Evolutionary conservation across 2,329 filamentous ascomycete genomes (phyloP), one percentile per base, ranked within the genome.

Genomic region (Fusarium napiforme): DNA sequence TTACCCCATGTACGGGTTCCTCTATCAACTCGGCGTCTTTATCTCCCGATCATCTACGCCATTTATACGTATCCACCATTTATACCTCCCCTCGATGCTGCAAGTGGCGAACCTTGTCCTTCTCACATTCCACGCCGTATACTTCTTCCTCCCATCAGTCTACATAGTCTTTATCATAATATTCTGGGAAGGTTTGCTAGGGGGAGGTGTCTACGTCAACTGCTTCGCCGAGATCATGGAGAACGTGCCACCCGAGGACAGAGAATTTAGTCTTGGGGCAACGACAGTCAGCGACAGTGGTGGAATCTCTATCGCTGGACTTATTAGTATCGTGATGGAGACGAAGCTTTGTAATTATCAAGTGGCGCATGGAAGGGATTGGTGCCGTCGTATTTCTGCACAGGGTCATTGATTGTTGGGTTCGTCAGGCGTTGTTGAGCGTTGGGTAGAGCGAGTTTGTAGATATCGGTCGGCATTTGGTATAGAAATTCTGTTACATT

Each of bases 1-100:
- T 81, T 99, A 99, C 78, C 95, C 96, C 2, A 94, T 96, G 71
- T 99, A 99, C 82, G 93, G 93, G 72, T 95, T 97, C 64, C 92
- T 98, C 69, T 98, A 99, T 82, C 96, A 99, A 84, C 86, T 95
- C 6, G 96, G 96, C 62, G 96, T 98, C 72, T 98, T 98, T 84
- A 89, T 98, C 76, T 97, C 96, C 2, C 92, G 96, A 21, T 97
- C 95, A 1, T 97, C 94, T 0, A 95, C 94, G 2, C 94, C 96
- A 0, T 97, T 97, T 81, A 80, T 97, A 75, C 92, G 95, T 34
- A 88, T 98, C 46, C 93, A 93, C 76, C 86, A 90, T 55, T 87
- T 98, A 4, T 98, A 98, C 79, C 76, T 93, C 0, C 95, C 95
- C 0, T 94, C 94, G 0, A 81, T 96, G 15, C 87, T 99, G 1